phyloP scores from a whole-genome alignment of 176 grass and related monocot genomes.

The Miscanthus lutarioriparius region DNA sequence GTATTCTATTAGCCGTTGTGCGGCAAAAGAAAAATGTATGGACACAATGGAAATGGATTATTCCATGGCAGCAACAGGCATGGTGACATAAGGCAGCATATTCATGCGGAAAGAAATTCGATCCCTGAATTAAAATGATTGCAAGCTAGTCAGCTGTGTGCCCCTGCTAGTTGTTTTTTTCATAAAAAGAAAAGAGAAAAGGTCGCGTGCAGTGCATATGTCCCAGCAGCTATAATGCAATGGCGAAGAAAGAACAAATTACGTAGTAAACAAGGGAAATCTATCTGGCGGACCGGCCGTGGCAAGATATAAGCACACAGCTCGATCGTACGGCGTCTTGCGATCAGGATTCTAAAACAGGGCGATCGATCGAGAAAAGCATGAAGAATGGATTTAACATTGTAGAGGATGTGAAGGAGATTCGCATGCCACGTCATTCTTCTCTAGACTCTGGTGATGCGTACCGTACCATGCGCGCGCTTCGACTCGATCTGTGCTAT shows the following conservation, averaged over 20 bases:
- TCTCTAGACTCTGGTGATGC: no score
- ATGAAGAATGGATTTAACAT: neutral
- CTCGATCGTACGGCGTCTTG: neutral
- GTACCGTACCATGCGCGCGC: no score
- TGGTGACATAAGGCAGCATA: slow-evolving; percentile 8
- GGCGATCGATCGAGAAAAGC: neutral
- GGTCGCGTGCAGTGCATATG: neutral
- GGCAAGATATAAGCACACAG: neutral
- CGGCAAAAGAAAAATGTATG: slow-evolving; percentile 32
- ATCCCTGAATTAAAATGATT: neutral
- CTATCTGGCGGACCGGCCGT: neutral
- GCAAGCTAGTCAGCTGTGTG: slow-evolving; percentile 1
- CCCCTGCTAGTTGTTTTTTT: neutral
- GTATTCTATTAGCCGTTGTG: slow-evolving; percentile 11
- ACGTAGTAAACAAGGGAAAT: slow-evolving; percentile 14
- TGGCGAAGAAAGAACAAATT: neutral
- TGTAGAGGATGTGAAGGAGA: neutral
- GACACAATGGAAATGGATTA: slow-evolving; percentile 18
- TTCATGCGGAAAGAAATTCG: slow-evolving; percentile 24
- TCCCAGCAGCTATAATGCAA: neutral
- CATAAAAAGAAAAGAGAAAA: neutral
- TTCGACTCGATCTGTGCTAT: no score
- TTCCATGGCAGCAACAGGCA: neutral
- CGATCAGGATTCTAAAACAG: slow-evolving; percentile 2
- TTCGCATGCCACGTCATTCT: no score